phyloP scores from a whole-genome alignment of 306 rosid species.

The Mucuna pruriens region DNA sequence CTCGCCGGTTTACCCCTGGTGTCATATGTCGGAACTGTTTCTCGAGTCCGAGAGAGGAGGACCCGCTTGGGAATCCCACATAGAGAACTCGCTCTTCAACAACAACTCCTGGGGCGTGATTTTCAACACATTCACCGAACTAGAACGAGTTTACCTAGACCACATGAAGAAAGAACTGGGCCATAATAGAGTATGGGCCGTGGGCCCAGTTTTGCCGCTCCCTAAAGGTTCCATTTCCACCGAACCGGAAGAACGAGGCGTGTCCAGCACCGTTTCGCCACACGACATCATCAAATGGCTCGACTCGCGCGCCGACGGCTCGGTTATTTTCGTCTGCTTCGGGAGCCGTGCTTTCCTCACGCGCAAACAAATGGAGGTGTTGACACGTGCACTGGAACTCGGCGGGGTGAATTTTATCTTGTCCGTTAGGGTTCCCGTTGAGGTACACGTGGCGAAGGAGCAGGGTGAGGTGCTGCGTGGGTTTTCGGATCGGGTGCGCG shows the following conservation, averaged over 20 bases:
- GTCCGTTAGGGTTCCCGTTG: background rate
- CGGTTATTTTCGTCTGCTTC: conserved; percentile 55
- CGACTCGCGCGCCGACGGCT: background rate
- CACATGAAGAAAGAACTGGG: conserved; percentile 40
- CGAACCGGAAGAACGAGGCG: conserved; percentile 37
- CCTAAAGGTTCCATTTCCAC: background rate
- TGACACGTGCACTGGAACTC: conserved; percentile 33
- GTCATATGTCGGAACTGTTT: conserved; percentile 32
- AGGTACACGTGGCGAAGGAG: conserved; percentile 22
- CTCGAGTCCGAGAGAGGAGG: conserved; percentile 12
- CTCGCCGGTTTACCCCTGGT: conserved; percentile 52
- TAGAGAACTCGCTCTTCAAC: background rate
- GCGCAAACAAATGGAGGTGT: conserved; percentile 39
- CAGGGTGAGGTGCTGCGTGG: background rate
- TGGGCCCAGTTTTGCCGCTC: conserved; percentile 49
- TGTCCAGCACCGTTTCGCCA: conserved; percentile 33
- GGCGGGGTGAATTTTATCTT: conserved; percentile 48
- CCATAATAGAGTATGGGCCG: conserved; percentile 51
- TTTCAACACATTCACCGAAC: conserved; percentile 45
- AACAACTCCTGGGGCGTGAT: conserved; percentile 47
- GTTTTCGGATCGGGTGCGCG: conserved; percentile 35
- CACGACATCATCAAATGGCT: conserved; percentile 44
- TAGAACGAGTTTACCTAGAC: conserved; percentile 44
- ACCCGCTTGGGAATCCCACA: conserved; percentile 35
- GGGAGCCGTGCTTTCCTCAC: conserved; percentile 53